phyloP scores from a whole-genome alignment of 305 asterid species.

The Fraxinus paxiana region DNA sequence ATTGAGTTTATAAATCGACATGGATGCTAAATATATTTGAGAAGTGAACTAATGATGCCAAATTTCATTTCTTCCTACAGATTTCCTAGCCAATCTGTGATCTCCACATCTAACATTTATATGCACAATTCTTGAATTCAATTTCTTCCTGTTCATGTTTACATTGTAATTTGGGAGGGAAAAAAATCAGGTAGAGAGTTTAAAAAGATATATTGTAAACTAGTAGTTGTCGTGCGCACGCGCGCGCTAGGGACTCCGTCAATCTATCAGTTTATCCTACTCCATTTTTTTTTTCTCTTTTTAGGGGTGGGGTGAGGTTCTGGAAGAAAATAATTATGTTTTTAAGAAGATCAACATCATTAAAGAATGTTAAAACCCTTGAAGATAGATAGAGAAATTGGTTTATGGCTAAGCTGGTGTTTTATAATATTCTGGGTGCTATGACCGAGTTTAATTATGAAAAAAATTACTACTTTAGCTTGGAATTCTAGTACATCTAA shows the following conservation, averaged over 20 bases:
- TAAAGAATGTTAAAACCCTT: neutral
- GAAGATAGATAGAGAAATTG: neutral
- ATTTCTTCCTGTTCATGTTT: neutral
- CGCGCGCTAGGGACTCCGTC: no score
- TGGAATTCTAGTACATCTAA: neutral
- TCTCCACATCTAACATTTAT: neutral
- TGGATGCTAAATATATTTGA: neutral
- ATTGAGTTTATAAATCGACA: neutral
- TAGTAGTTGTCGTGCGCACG: neutral
- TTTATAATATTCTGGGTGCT: neutral
- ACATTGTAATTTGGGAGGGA: neutral
- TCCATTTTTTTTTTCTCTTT: neutral
- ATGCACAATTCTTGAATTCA: neutral
- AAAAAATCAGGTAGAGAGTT: neutral
- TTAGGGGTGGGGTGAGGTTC: neutral
- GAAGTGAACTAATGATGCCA: neutral
- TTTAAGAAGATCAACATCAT: neutral
- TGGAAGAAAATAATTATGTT: neutral
- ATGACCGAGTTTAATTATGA: neutral
- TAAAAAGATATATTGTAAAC: neutral
- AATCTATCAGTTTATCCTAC: neutral
- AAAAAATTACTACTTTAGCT: neutral
- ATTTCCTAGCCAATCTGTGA: neutral
- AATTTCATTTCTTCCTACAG: neutral
- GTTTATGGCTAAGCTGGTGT: neutral